phyloP scores from a whole-genome alignment of 169 alveolate species.

The Perkinsus chesapeaki region DNA sequence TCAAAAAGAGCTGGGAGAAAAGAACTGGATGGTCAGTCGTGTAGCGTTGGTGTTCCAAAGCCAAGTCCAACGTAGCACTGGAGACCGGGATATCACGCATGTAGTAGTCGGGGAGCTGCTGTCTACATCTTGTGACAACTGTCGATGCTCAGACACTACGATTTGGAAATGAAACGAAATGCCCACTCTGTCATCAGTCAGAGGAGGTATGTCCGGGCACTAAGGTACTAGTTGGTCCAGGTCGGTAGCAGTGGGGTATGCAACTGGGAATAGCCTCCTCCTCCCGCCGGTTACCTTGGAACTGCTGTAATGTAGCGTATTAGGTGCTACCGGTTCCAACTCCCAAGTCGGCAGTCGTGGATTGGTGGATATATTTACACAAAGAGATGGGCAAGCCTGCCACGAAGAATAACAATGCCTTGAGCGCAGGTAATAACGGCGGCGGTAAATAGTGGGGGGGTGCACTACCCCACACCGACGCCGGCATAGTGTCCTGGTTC shows the following conservation, averaged over 20 bases:
- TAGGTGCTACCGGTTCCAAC: background rate
- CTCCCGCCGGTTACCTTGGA: too few species aligned
- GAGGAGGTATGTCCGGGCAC: slow-evolving; percentile 7
- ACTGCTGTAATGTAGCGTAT: background rate
- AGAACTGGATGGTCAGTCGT: background rate
- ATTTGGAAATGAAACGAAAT: background rate
- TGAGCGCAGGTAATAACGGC: background rate
- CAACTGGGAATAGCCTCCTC: too few species aligned
- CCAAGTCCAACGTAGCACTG: background rate
- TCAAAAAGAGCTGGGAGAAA: background rate
- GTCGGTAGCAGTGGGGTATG: background rate
- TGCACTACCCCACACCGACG: background rate
- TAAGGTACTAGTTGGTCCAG: background rate
- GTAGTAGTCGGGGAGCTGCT: background rate
- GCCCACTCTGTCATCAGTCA: background rate
- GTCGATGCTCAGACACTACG: background rate
- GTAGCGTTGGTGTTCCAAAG: background rate
- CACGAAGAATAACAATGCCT: background rate
- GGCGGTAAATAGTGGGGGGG: background rate
- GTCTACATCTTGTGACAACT: background rate
- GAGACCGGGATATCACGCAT: background rate
- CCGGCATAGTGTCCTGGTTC: too few species aligned
- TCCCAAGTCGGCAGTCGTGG: background rate
- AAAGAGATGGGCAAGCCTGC: background rate
- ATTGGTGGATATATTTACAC: background rate